Base-by-base conservation (phyloP, 1,284 basidiomycete species). In the Mycena citricolor region DNA sequence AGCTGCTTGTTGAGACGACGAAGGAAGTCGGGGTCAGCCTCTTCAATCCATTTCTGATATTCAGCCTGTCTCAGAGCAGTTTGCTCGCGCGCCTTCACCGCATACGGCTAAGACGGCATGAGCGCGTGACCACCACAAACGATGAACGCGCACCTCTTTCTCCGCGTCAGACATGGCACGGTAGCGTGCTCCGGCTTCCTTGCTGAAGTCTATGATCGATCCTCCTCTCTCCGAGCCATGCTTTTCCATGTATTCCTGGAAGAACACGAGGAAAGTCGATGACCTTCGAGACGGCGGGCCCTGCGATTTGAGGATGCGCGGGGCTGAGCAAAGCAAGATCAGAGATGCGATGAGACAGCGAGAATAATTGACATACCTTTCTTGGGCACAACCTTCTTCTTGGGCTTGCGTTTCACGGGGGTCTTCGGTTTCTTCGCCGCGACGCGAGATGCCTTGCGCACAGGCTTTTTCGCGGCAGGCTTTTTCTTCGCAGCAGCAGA, bases 1-100 rank as follows among this genome's bases (percentile, higher is more conserved):
- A 41, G 47, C 31, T 44, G 36, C 22, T 13, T 25, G 33, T 49
- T 49, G 14, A 44, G 20, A n/a, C 42, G 41, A n/a, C 26, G 24
- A 24, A 49, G 47, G 12, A 49, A 12, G 2, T 1, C 11, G 25
- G 47, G 47, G 32, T 49, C 47, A 8, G 33, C 38, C 19, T 14
- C 32, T 8, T 6, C 17, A 20, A 49, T 30, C 26, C 32, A 49
- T 26, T 44, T 31, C 23, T 29, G 13, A 7, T 20, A 13, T 4
- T 21, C 35, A 8, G 26, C 10, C 7, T 14, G 8, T n/a, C 14
- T 22, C 6, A 2, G 25, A 3, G 8, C 32, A 8, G 10, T 23
- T 12, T n/a, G 13, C 2, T 11, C 21, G 8, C 13, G 14, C 12
- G 28, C 5, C 12, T 32, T 12, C 5, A 14, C 32, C 4, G 8